Evolutionary conservation across 768 basidiomycete genomes (phyloP).

Genomic region (Leccinum ochraceum): DNA sequence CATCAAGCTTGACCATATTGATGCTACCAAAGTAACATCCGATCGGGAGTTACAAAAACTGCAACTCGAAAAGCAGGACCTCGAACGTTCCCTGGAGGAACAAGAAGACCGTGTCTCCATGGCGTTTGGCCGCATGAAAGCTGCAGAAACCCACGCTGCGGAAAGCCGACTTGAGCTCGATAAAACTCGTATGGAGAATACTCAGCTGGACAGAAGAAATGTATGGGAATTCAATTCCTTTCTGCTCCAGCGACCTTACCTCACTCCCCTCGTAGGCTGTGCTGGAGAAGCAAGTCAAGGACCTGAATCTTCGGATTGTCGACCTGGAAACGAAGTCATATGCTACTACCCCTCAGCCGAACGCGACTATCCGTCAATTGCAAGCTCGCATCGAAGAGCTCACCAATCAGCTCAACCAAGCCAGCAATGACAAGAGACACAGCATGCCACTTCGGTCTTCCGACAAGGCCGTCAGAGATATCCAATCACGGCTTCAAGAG

Average conservation of each 20-base stretch:
- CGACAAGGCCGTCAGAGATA: constrained; percentile 52
- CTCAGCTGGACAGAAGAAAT: constrained; percentile 75
- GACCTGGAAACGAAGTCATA: constrained; percentile 83
- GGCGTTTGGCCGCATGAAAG: constrained; percentile 77
- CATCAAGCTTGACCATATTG: constrained; percentile 75
- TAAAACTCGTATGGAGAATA: constrained; percentile 77
- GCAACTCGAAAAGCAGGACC: constrained; percentile 78
- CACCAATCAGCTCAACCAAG: constrained; percentile 43
- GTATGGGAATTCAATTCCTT: constrained; percentile 40
- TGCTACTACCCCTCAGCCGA: constrained; percentile 58
- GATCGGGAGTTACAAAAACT: constrained; percentile 76
- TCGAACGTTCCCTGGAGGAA: constrained; percentile 76
- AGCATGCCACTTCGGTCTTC: constrained; percentile 39
- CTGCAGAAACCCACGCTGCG: constrained; percentile 72
- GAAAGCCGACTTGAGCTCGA: constrained; percentile 79
- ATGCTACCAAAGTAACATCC: constrained; percentile 65
- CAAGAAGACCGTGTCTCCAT: constrained; percentile 71
- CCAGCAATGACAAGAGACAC: constrained; percentile 42
- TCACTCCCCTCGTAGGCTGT: constrained; percentile 52
- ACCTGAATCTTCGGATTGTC: constrained; percentile 77
- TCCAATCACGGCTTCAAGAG: constrained; percentile 56
- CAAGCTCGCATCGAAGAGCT: constrained; percentile 77
- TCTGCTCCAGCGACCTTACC: neutral
- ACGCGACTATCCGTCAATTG: constrained; percentile 55
- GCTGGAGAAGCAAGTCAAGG: constrained; percentile 84